These are phyloP conservation scores for Sphagnum contortum DNA, from an alignment of 225 moss, liverwort and hornwort species.

Conservation along the genomic window DNA sequence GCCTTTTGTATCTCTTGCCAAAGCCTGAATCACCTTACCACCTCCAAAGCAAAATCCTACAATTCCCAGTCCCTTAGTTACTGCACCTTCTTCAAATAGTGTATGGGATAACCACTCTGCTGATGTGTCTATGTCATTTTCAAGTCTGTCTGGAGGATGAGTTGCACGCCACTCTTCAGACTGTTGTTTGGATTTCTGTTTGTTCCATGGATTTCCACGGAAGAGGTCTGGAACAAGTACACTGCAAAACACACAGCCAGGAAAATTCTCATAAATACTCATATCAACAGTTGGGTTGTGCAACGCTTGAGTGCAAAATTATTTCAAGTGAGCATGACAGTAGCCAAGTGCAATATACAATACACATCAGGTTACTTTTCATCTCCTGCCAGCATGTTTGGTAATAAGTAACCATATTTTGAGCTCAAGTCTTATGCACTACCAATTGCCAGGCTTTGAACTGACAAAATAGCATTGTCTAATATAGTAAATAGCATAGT, in stretches of 20 bases:
- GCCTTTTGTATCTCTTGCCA: constrained; percentile 28
- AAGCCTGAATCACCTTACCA: constrained; percentile 47
- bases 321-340: no score
- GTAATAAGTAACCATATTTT: no score
- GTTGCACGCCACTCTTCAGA: constrained; percentile 49
- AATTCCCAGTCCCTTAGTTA: constrained; percentile 18
- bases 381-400: no score
- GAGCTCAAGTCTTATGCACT: no score
- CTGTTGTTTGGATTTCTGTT: constrained; percentile 28
- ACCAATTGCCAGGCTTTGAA: no score
- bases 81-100: constrained; percentile 12
- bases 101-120: constrained; percentile 29
- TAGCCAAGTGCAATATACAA: no score
- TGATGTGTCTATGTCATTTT: constrained; percentile 51
- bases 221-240: constrained; percentile 78
- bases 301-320: no score
- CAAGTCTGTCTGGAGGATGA: constrained; percentile 35
- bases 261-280: neutral
- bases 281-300: neutral
- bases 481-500: no score
- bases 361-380: no score
- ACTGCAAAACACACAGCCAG: constrained; percentile 15
- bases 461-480: no score
- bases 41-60: constrained; percentile 78
- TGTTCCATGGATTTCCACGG: constrained; percentile 54